phyloP scores from a whole-genome alignment of 2,329 filamentous ascomycete genomes.

The Aspergillus sp. region DNA sequence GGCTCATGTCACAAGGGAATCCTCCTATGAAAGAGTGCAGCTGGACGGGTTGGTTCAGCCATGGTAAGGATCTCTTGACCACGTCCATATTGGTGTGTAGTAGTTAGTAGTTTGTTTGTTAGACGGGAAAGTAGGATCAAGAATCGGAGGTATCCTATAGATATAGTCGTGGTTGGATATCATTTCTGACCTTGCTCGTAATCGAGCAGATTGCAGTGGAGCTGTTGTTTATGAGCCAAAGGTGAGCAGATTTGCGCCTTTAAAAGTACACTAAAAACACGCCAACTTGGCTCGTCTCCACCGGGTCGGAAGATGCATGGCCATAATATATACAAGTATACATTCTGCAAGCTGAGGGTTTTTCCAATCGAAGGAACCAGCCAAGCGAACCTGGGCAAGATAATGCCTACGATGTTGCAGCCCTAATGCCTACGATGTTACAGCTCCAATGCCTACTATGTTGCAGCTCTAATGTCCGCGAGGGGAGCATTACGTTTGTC shows the following conservation, averaged over 20 bases:
- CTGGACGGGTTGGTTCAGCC: slow-evolving; percentile 23
- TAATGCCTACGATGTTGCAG: too few species aligned
- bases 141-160: too few species aligned
- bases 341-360: not conserved
- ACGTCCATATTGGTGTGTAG: slow-evolving; percentile 9
- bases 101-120: not conserved
- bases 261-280: too few species aligned
- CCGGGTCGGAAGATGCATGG: not conserved
- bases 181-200: slow-evolving; percentile 12
- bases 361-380: too few species aligned
- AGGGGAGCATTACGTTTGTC: too few species aligned
- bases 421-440: too few species aligned
- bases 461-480: too few species aligned
- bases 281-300: too few species aligned
- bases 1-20: slow-evolving; percentile 19
- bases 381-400: too few species aligned
- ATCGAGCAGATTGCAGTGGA: slow-evolving; percentile 19
- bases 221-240: slow-evolving; percentile 1
- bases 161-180: not conserved
- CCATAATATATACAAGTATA: not conserved
- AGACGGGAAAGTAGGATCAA: too few species aligned
- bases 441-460: too few species aligned
- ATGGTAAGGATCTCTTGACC: slow-evolving; percentile 13
- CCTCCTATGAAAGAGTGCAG: slow-evolving; percentile 22
- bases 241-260: slow-evolving; percentile 19